Evolutionary conservation across 129 eudicot genomes (phyloP).

Genomic region (Mikania micrantha): DNA sequence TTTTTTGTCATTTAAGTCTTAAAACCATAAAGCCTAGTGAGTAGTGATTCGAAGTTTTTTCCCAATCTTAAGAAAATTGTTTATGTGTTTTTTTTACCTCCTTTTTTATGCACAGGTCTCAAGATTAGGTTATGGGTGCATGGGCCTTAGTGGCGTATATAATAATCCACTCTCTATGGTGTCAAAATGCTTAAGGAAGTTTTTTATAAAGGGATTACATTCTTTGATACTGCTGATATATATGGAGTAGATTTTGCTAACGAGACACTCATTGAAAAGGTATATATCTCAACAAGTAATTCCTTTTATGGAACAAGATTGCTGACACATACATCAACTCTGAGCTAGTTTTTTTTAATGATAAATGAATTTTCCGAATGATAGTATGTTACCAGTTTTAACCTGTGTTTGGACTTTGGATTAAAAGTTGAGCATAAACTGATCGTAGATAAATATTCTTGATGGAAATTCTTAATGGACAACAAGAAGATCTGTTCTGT

Average conservation of each 20-base stretch:
- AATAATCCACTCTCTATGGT: constrained; percentile 52
- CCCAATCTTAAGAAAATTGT: neutral
- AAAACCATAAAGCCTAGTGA: neutral
- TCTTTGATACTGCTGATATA: constrained; percentile 66
- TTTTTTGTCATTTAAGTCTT: neutral
- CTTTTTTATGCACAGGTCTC: constrained; percentile 39
- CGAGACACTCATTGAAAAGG: constrained; percentile 67
- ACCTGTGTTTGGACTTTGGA: neutral
- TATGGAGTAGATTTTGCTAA: constrained; percentile 45
- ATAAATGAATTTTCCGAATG: neutral
- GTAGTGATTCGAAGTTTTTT: neutral
- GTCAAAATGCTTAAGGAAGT: constrained; percentile 48
- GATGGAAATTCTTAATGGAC: neutral
- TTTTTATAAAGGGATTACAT: constrained; percentile 50
- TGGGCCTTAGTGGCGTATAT: constrained; percentile 51
- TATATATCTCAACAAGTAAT: constrained; percentile 5
- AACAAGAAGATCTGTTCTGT: neutral
- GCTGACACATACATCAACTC: neutral
- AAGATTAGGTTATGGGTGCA: constrained; percentile 72
- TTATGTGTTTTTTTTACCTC: neutral
- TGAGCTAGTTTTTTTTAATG: neutral
- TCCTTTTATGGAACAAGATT: neutral
- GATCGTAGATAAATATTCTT: neutral
- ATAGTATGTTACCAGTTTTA: neutral
- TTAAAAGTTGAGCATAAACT: neutral